Base-by-base conservation (phyloP, 108 stramenopile species). In the Cyclotella choctawhatcheeana region DNA sequence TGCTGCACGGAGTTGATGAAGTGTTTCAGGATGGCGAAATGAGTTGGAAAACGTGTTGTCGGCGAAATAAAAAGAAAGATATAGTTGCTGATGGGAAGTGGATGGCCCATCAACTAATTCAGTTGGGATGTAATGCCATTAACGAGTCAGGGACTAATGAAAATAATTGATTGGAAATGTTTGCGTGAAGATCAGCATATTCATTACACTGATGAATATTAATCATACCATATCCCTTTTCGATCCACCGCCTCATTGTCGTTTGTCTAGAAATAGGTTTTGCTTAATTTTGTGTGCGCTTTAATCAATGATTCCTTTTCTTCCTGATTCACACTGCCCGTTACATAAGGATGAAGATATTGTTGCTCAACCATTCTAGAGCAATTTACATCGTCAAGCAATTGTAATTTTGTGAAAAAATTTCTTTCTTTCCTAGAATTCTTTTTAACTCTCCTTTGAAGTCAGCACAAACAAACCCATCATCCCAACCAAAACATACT, bases 401-500 rank as follows among this genome's bases (percentile, higher is more conserved):
- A n/a, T n/a, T n/a, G n/a, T n/a, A n/a, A n/a, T n/a, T n/a, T n/a
- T n/a, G n/a, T n/a, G n/a, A n/a, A n/a, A n/a, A n/a, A n/a, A 52
- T 22, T 22, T 52, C 51, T 22, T 21, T 21, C n/a, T 22, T 32
- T 30, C 5, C 29, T 17, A 17, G 24, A 32, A n/a, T 32, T 17
- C 2, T 40, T 22, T 40, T 22, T 60, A 60, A 59, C 95, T 93
- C 85, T 99, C 99, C 78, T 98, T 98, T 58, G 90, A 97, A 6
- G 99, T 99, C 69, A 99, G 71, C 5, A 99, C 99, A 85, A 99
- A 98, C 25, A 99, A 67, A 21, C 97, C 99, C 99, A 99, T 99
- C 75, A 99, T 84, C 43, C 97, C 97, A 68, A 99, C 95, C 50
- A 98, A 78, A 5, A 98, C 93, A 83, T 98, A 99, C 86, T 99